Percentiles rank a stretch among this genome's conserved stretches.
phyloP scores from a whole-genome alignment of 768 basidiomycete species.

The Trametes meyenii region DNA sequence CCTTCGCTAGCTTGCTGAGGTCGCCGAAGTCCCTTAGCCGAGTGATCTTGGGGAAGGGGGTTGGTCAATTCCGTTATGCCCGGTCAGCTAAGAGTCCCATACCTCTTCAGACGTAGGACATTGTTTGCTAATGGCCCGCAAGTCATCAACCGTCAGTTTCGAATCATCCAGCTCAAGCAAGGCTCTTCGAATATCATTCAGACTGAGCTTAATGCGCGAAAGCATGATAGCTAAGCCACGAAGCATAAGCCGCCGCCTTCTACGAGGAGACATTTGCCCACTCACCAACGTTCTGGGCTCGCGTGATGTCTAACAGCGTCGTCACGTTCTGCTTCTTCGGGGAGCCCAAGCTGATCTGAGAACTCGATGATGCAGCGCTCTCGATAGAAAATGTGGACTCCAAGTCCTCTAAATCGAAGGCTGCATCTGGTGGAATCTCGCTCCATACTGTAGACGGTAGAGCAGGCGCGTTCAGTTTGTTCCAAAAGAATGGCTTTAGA shows the following conservation, averaged over 20 bases:
- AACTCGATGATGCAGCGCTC: constrained; percentile 43
- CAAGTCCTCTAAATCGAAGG: constrained; percentile 69
- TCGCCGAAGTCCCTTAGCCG: constrained; percentile 74
- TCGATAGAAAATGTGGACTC: constrained; percentile 74
- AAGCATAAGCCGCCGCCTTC: neutral
- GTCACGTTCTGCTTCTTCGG: constrained; percentile 62
- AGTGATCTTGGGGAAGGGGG: constrained; percentile 45
- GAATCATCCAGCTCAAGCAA: constrained; percentile 74
- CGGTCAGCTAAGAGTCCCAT: constrained; percentile 6
- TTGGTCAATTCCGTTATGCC: neutral
- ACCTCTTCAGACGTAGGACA: constrained; percentile 86
- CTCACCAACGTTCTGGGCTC: constrained; percentile 84
- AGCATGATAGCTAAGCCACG: constrained; percentile 75
- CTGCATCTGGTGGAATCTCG: constrained; percentile 46
- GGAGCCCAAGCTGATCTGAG: constrained; percentile 42
- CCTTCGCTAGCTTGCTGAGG: constrained; percentile 71
- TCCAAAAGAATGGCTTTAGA: constrained; percentile 91
- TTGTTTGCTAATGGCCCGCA: constrained; percentile 74
- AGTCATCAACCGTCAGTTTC: constrained; percentile 68
- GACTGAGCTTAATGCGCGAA: constrained; percentile 66
- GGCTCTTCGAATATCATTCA: constrained; percentile 68
- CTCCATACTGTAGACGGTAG: constrained; percentile 69
- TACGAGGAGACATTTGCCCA: constrained; percentile 1
- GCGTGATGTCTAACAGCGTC: constrained; percentile 75
- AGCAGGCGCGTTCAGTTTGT: constrained; percentile 58